Conservation (phyloP, 2,329 filamentous ascomycete species). For the Trichoderma pleuroti region DNA sequence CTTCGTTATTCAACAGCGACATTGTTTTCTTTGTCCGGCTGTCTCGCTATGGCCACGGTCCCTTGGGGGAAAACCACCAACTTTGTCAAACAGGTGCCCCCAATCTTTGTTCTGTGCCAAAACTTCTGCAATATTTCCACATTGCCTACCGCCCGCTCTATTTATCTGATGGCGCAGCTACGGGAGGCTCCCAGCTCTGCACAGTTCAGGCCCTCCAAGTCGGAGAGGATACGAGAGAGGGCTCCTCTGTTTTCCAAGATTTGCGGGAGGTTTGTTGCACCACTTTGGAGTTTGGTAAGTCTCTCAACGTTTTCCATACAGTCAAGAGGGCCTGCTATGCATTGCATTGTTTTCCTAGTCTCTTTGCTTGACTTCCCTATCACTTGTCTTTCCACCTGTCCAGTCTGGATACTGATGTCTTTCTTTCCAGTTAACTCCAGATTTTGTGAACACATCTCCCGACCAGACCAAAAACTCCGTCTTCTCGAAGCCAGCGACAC, state of each 20-base stretch:
- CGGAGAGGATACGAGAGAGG: background rate
- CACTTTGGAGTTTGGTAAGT: background rate
- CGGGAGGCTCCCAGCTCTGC: background rate
- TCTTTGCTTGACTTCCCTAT: background rate
- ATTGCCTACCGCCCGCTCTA: background rate
- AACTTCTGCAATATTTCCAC: background rate
- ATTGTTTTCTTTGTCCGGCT: background rate
- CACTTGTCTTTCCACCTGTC: background rate
- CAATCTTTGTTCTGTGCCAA: background rate
- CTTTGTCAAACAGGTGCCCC: background rate
- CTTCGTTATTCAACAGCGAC: background rate
- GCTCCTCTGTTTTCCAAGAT: fast-evolving
- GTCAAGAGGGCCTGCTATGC: background rate
- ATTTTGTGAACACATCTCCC: background rate
- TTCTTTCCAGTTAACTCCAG: background rate
- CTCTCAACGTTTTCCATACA: background rate
- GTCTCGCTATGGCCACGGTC: background rate
- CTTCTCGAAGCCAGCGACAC: background rate
- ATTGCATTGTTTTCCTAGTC: background rate
- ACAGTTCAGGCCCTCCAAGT: background rate
- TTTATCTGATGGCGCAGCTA: background rate
- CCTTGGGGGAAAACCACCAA: background rate
- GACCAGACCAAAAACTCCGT: background rate
- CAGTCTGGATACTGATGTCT: background rate
- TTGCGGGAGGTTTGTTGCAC: background rate